Evolutionary conservation across 441 rosid genomes (phyloP), one percentile per base, ranked within the genome.

Genomic region (Pelargonium citronellum): DNA sequence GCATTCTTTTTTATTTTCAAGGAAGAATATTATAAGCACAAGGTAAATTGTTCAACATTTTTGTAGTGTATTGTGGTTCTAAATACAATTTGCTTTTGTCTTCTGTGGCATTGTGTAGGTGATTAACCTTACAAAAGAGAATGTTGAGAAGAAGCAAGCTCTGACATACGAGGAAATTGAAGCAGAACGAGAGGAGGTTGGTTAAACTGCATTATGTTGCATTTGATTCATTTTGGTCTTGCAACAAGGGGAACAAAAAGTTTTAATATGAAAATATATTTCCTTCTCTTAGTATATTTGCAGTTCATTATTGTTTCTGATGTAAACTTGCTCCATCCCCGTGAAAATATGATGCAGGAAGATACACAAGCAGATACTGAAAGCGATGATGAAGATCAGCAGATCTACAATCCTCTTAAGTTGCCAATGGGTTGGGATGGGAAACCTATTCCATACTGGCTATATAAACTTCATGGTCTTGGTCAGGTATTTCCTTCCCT

Each of bases 371-470:
- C 90, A 24, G 98, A 93, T 78, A 79, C 87, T 67, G 99, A 96
- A 81, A 96, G 99, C 78, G 98, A 91, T 64, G 99, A 96, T 8
- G 99, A 96, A 1, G 99, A 96, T 17, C 95, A 89, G 66, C 91
- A 90, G 83, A 83, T 96, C 24, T 96, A 91, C 78, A 93, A 93
- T 76, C 99, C 98, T 17, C 90, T 96, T 67, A 96, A 89, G 75
- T 78, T 96, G 77, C 98, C 99, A 10, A 93, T 93, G 96, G 98
- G 98, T 68, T 91, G 97, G 98, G 99, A 95, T 75, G 99, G 99
- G 82, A 96, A 93, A 77, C 99, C 99, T 74, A 92, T 95, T 74
- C 99, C 99, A 5, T 96, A 93, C 76, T 96, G 99, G 98, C 89
- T 93, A 46, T 96, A 96, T 77, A 92, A 93, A 81, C 99, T 96